These are phyloP conservation scores for Tagetes erecta DNA, from an alignment of 129 eudicot species.

Conservation along the genomic window DNA sequence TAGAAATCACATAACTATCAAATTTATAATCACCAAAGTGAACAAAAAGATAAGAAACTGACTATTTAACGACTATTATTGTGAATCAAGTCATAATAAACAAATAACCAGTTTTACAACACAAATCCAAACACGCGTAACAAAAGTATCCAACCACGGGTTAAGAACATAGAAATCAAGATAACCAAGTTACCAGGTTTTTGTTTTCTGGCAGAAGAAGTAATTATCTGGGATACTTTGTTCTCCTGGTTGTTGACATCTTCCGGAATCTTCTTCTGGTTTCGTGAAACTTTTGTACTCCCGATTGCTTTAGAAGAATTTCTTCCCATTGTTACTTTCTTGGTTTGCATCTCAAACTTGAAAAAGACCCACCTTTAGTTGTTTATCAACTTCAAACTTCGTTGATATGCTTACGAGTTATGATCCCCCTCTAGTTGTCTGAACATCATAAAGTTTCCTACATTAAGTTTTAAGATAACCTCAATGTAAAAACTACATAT, in stretches of 20 bases:
- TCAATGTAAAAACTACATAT: not conserved
- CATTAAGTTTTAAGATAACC: not conserved
- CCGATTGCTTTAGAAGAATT: conserved; percentile 51
- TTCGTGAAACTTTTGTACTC: conserved; percentile 68
- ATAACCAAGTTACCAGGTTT: conserved; percentile 48
- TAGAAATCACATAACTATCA: conserved; percentile 12
- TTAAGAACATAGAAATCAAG: not conserved
- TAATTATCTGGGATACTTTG: conserved; percentile 73
- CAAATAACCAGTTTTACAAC: not conserved
- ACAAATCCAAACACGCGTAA: not conserved
- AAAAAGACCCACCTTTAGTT: conserved; percentile 30
- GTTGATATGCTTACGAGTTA: conserved; percentile 16
- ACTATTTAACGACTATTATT: not conserved
- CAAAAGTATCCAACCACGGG: not conserved
- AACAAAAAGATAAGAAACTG: not conserved
- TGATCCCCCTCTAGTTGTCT: not conserved
- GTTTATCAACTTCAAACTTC: conserved; percentile 19
- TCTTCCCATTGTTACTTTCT: conserved; percentile 68
- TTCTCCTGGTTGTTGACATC: conserved; percentile 63
- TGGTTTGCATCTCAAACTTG: conserved; percentile 76
- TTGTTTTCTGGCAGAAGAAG: conserved; percentile 90
- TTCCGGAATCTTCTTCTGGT: conserved; percentile 64
- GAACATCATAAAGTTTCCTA: conserved; percentile 22
- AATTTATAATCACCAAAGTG: conserved; percentile 6
- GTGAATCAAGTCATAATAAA: not conserved